phyloP scores from a whole-genome alignment of 495 filamentous ascomycete species.

The Podospora conica region DNA sequence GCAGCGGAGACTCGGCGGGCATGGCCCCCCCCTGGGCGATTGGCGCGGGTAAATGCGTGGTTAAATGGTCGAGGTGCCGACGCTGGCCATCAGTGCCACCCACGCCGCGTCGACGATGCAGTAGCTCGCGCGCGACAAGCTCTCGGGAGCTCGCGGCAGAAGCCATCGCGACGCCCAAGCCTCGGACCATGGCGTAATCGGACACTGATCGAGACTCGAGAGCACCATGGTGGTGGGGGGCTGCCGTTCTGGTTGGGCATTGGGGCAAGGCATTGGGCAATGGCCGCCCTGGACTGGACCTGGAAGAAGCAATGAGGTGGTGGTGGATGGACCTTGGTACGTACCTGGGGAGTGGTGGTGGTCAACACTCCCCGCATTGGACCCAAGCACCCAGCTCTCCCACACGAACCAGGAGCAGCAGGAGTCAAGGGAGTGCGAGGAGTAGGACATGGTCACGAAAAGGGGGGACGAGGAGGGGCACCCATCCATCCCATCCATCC shows the following conservation, averaged over 20 bases:
- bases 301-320: background rate
- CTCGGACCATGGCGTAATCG: conserved; percentile 29
- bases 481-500: background rate
- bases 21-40: conserved; percentile 18
- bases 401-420: conserved; percentile 1
- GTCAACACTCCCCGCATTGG: conserved; percentile 15
- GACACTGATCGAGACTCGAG: background rate
- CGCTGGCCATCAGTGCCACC: conserved; percentile 13
- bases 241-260: too few species aligned
- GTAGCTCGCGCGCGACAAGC: conserved; percentile 8
- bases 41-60: conserved; percentile 34
- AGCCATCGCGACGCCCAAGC: conserved; percentile 2
- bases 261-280: too few species aligned
- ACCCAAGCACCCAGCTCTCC: conserved; percentile 11
- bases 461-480: conserved; percentile 9
- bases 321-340: background rate
- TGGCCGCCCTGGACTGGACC: too few species aligned
- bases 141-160: conserved; percentile 9
- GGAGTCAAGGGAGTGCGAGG: background rate
- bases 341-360: background rate
- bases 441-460: background rate
- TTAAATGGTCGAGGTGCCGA: conserved; percentile 20
- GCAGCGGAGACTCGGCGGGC: conserved; percentile 23
- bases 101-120: background rate
- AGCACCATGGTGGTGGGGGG: background rate